phyloP scores from a whole-genome alignment of 2,329 filamentous ascomycete species.

The Stemphylium beticola region DNA sequence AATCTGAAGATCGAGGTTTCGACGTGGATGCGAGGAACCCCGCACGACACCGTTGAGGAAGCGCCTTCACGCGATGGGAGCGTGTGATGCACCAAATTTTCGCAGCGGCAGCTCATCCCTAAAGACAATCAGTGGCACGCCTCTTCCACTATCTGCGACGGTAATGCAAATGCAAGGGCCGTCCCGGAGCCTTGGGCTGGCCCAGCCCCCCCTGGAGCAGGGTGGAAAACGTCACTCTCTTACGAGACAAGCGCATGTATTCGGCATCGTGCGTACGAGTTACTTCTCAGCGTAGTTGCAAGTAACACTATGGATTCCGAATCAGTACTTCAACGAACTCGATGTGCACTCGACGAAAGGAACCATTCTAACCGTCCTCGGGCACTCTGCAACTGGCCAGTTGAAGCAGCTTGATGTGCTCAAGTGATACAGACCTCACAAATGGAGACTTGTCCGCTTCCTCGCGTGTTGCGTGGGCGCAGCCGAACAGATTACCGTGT shows the following conservation, averaged over 20 bases:
- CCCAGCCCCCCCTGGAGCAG: conserved; percentile 15
- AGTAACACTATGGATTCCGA: conserved; percentile 11
- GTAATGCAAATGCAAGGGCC: conserved; percentile 37
- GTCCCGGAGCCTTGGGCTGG: conserved; percentile 17
- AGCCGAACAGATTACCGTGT: conserved; percentile 36
- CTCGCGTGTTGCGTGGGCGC: conserved; percentile 43
- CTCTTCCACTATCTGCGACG: conserved; percentile 18
- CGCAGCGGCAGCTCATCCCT: conserved; percentile 13
- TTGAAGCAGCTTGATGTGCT: conserved; percentile 22
- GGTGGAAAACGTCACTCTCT: conserved; percentile 23
- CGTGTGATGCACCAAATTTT: conserved; percentile 22
- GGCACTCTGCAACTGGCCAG: conserved; percentile 26
- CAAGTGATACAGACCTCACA: conserved; percentile 36
- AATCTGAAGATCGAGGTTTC: conserved; percentile 13
- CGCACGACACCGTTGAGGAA: conserved; percentile 17
- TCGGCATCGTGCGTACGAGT: conserved; percentile 8
- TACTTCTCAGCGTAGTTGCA: neutral
- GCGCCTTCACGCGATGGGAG: conserved; percentile 20
- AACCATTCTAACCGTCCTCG: conserved; percentile 24
- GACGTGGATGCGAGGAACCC: conserved; percentile 20
- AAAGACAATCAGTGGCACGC: neutral
- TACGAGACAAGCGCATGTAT: conserved; percentile 23
- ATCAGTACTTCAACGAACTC: conserved; percentile 13
- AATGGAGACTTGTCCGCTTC: conserved; percentile 33
- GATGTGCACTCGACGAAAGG: conserved; percentile 22